Percentiles rank a stretch among this genome's conserved stretches.
These are phyloP conservation scores for Vigna angularis DNA, from an alignment of 306 rosid genomes.

Conservation along the genomic window DNA sequence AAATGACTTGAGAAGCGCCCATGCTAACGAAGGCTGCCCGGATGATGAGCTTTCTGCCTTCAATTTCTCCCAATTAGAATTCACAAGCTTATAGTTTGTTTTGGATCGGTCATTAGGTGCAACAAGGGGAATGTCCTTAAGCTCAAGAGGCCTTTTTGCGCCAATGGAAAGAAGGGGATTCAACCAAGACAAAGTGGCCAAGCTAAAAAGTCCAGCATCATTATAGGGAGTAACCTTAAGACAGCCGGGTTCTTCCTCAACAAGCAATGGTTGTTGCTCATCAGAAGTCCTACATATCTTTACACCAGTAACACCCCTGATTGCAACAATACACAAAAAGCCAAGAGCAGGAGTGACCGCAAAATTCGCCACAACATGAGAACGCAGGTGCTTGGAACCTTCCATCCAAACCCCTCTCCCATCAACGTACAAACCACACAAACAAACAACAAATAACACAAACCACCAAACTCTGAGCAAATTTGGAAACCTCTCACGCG, in stretches of 20 bases:
- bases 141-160: constrained; percentile 94
- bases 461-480: constrained; percentile 87
- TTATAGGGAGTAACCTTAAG: constrained; percentile 86
- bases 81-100: constrained; percentile 76
- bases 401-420: constrained; percentile 68
- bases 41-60: constrained; percentile 69
- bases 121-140: constrained; percentile 97
- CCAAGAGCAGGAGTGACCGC: constrained; percentile 84
- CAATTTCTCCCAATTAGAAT: constrained; percentile 89
- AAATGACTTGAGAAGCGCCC: constrained; percentile 87
- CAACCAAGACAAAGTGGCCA: constrained; percentile 90
- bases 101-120: constrained; percentile 86
- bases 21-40: constrained; percentile 82
- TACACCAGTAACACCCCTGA: constrained; percentile 82
- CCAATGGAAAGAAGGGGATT: constrained; percentile 86
- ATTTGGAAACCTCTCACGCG: constrained; percentile 70
- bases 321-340: constrained; percentile 71
- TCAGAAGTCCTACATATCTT: constrained; percentile 64
- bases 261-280: constrained; percentile 79
- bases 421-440: constrained; percentile 80
- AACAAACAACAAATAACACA: constrained; percentile 67
- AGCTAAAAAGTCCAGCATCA: constrained; percentile 85
- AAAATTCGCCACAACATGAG: constrained; percentile 85
- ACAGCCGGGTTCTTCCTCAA: constrained; percentile 86
- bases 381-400: constrained; percentile 56